Conservation (phyloP, 1,139 yeast species). For the Tardiomyces depauwii region DNA sequence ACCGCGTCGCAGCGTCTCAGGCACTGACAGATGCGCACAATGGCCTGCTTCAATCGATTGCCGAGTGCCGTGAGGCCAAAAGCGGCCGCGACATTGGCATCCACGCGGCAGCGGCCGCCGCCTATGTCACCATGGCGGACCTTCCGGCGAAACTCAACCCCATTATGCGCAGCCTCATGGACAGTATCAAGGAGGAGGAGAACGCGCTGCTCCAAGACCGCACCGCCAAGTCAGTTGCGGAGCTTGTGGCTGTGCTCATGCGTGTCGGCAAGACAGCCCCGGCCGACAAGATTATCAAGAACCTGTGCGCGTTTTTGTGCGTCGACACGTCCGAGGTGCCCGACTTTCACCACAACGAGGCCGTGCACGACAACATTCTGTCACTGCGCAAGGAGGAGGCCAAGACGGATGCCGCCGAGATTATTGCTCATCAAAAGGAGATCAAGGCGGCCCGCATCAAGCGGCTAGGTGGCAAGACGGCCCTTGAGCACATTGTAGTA, state of each 20-base stretch:
- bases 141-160: constrained; percentile 85
- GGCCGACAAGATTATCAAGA: constrained; percentile 79
- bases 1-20: constrained; percentile 60
- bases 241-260: constrained; percentile 48
- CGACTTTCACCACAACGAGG: constrained; percentile 64
- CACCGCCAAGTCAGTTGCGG: constrained; percentile 60
- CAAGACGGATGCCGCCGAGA: constrained; percentile 55
- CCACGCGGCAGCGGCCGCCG: constrained; percentile 64
- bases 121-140: constrained; percentile 35
- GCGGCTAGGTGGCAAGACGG: constrained; percentile 69
- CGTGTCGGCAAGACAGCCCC: constrained; percentile 53
- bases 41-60: constrained; percentile 53
- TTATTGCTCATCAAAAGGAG: constrained; percentile 50
- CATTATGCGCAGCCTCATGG: constrained; percentile 84
- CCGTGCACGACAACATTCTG: constrained; percentile 45
- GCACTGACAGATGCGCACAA: constrained; percentile 72
- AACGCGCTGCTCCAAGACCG: constrained; percentile 54
- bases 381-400: constrained; percentile 77
- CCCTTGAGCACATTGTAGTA: constrained; percentile 42
- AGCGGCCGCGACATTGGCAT: constrained; percentile 50
- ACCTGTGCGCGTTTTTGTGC: constrained; percentile 85
- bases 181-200: constrained; percentile 73
- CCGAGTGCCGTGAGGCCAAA: constrained; percentile 51
- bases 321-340: constrained; percentile 96
- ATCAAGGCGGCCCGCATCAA: constrained; percentile 68